phyloP scores from a whole-genome alignment of 2,329 filamentous ascomycete species.

The Gremmenia infestans region DNA sequence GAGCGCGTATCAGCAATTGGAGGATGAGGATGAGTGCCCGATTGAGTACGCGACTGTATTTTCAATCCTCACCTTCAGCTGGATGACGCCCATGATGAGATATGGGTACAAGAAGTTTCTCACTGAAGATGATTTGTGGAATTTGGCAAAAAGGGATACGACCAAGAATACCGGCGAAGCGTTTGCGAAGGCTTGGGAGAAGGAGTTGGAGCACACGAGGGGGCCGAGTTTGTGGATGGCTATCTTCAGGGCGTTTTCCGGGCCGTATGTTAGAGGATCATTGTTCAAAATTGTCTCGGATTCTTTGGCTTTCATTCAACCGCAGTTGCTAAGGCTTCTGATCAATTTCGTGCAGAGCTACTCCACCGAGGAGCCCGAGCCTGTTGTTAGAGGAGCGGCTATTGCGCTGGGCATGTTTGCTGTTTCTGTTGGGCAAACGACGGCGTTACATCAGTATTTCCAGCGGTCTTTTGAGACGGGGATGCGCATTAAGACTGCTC shows the following conservation, averaged over 20 bases:
- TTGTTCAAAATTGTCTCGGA: conserved; percentile 90
- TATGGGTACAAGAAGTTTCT: conserved; percentile 87
- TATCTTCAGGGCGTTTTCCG: conserved; percentile 77
- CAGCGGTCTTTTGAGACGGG: conserved; percentile 90
- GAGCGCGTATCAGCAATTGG: conserved; percentile 63
- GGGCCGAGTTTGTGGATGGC: conserved; percentile 85
- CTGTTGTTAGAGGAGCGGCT: conserved; percentile 75
- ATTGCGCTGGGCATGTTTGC: conserved; percentile 92
- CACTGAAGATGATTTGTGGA: conserved; percentile 95
- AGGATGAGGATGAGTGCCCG: conserved; percentile 63
- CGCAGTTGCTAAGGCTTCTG: conserved; percentile 78
- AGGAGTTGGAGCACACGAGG: conserved; percentile 63
- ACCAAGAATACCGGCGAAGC: conserved; percentile 66
- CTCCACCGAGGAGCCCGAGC: conserved; percentile 57
- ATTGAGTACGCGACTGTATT: conserved; percentile 91
- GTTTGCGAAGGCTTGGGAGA: conserved; percentile 72
- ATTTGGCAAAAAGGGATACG: conserved; percentile 72
- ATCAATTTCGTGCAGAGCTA: conserved; percentile 77
- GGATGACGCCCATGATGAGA: conserved; percentile 99
- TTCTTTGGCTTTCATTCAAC: conserved; percentile 79
- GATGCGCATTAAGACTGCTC: conserved; percentile 90
- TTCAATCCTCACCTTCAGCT: conserved; percentile 87
- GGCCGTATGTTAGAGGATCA: conserved; percentile 74
- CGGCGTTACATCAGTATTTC: conserved; percentile 95
- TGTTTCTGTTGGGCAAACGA: conserved; percentile 80